Evolutionary conservation across 2,329 filamentous ascomycete species (phyloP).

Genomic region (Metarhizium guizhouense): DNA sequence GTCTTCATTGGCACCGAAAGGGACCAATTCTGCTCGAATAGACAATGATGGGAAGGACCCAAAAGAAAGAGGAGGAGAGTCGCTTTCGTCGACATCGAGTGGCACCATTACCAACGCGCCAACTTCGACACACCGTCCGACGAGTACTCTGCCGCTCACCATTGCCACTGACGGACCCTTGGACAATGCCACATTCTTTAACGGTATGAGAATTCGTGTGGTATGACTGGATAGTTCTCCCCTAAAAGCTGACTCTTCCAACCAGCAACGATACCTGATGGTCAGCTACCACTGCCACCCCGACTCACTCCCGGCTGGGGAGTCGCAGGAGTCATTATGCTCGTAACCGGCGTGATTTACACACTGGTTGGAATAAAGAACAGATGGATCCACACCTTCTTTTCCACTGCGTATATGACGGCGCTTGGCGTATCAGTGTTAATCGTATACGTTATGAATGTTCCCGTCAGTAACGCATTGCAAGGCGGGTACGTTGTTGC

Average conservation of each 20-base stretch:
- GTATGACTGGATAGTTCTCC: not conserved
- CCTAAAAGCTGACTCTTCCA: slow-evolving; percentile 2
- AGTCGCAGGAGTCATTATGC: slow-evolving; percentile 67
- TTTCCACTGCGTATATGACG: slow-evolving; percentile 67
- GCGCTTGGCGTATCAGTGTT: slow-evolving; percentile 70
- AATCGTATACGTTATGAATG: slow-evolving; percentile 80
- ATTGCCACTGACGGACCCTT: slow-evolving; percentile 9
- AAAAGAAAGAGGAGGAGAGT: not conserved
- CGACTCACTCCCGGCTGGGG: slow-evolving; percentile 72
- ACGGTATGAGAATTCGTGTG: slow-evolving; percentile 18
- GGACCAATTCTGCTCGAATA: not conserved
- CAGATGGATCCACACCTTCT: slow-evolving; percentile 67
- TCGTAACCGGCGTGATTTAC: slow-evolving; percentile 63
- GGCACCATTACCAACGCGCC: not conserved
- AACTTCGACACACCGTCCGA: not conserved
- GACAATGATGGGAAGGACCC: not conserved
- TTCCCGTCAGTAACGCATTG: slow-evolving; percentile 63
- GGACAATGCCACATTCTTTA: slow-evolving; percentile 22
- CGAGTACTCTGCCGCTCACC: slow-evolving; percentile 2
- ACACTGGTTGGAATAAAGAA: slow-evolving; percentile 77
- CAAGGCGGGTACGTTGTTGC: slow-evolving; percentile 86
- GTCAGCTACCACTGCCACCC: slow-evolving; percentile 62
- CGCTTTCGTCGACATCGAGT: not conserved
- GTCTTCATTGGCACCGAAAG: not conserved
- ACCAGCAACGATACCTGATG: slow-evolving; percentile 36